phyloP scores from a whole-genome alignment of 495 filamentous ascomycete genomes.

The Mytilinidion resinicola region DNA sequence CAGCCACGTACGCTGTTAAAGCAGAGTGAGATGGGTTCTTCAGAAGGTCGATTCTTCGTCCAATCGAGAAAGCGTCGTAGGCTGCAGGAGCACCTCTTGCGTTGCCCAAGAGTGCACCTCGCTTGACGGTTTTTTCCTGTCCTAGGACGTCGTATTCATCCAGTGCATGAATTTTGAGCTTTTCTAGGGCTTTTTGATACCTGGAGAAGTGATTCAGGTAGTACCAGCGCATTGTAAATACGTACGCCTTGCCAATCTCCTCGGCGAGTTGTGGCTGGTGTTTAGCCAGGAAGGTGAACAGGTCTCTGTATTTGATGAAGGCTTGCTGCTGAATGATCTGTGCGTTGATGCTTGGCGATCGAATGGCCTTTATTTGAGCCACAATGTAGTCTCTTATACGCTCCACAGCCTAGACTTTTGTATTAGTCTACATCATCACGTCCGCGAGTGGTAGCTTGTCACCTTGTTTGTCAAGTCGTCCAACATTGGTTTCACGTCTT shows the following conservation, averaged over 20 bases:
- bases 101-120: conserved; percentile 24
- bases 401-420: conserved; percentile 57
- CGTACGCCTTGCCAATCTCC: conserved; percentile 87
- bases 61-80: conserved; percentile 83
- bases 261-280: conserved; percentile 73
- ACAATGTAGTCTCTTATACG: conserved; percentile 91
- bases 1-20: conserved; percentile 72
- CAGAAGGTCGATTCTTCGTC: conserved; percentile 74
- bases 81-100: conserved; percentile 50
- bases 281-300: conserved; percentile 75
- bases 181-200: conserved; percentile 75
- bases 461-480: conserved; percentile 79
- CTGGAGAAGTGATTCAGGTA: conserved; percentile 87
- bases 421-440: conserved; percentile 34
- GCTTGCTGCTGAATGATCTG: conserved; percentile 91
- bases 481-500: conserved; percentile 79
- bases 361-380: conserved; percentile 82
- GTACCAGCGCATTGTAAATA: conserved; percentile 99
- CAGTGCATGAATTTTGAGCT: conserved; percentile 71
- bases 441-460: conserved; percentile 22
- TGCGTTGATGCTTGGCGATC: conserved; percentile 91
- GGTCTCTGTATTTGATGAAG: conserved; percentile 78
- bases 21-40: conserved; percentile 63
- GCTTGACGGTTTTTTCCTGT: conserved; percentile 54
- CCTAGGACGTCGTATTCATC: conserved; percentile 84